Evolutionary conservation across 2,329 filamentous ascomycete genomes (phyloP).

Genomic region (Pyrenophora tritici-repentis): DNA sequence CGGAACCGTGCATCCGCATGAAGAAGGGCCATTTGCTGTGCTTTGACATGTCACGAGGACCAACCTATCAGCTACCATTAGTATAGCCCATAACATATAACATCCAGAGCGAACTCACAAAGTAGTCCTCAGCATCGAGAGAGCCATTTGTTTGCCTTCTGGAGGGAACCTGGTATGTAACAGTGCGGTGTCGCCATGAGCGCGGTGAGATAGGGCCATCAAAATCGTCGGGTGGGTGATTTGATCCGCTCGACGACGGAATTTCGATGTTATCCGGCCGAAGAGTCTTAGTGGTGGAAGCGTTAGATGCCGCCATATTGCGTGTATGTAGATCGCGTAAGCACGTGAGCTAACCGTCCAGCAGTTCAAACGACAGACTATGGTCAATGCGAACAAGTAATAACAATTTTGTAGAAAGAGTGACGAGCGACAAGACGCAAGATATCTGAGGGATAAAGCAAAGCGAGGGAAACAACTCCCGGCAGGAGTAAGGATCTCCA

Average conservation of each 20-base stretch:
- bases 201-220: conserved; percentile 37
- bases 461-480: conserved; percentile 1
- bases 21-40: conserved; percentile 80
- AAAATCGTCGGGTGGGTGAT: conserved; percentile 14
- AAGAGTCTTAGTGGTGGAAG: conserved; percentile 38
- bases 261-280: conserved; percentile 40
- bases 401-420: conserved; percentile 3
- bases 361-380: conserved; percentile 21
- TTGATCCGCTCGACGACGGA: conserved; percentile 21
- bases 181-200: conserved; percentile 39
- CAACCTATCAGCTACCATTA: conserved; percentile 40
- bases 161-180: conserved; percentile 36
- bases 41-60: conserved; percentile 70
- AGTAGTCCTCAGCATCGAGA: conserved; percentile 62
- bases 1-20: conserved; percentile 75
- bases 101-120: conserved; percentile 52
- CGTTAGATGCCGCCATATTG: conserved; percentile 35
- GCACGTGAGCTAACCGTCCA: conserved; percentile 35
- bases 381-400: conserved; percentile 8
- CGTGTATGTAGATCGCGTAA: neutral
- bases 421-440: conserved; percentile 1
- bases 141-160: conserved; percentile 36
- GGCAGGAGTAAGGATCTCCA: conserved; percentile 11
- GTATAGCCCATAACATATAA: conserved; percentile 1
- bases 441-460: conserved; percentile 1